Evolutionary conservation across 305 asterid species (phyloP).

Genomic region (Solanum chacoense): DNA sequence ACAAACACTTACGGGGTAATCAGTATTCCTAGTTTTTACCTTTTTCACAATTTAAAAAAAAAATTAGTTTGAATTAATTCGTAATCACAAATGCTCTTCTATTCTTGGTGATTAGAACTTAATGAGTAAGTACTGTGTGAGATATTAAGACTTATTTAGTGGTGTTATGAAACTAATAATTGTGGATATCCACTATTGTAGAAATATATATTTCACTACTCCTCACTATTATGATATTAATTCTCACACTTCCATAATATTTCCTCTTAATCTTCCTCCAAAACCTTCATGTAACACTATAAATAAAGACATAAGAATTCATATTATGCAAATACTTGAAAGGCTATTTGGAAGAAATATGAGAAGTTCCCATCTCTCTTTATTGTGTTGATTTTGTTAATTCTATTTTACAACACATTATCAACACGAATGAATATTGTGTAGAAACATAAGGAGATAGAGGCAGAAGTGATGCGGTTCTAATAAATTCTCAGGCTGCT

Average conservation of each 20-base stretch:
- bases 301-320: neutral
- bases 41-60: too few species aligned
- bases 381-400: too few species aligned
- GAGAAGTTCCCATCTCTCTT: neutral
- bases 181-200: neutral
- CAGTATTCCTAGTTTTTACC: neutral
- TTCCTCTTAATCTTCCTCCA: neutral
- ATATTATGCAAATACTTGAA: neutral
- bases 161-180: neutral
- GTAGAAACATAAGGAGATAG: neutral
- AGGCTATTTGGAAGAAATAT: neutral
- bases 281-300: neutral
- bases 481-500: neutral
- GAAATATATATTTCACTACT: neutral
- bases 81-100: neutral
- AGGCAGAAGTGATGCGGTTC: neutral
- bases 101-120: neutral
- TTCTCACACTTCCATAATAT: neutral
- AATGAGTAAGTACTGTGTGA: neutral
- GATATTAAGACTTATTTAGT: neutral
- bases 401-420: neutral
- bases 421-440: too few species aligned
- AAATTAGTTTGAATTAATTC: neutral
- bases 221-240: neutral
- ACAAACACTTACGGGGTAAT: neutral